Percentiles rank a stretch among this genome's conserved stretches.
These are phyloP conservation scores for Hymenoscyphus repandus DNA, from an alignment of 2,329 filamentous ascomycete genomes.

Conservation along the genomic window DNA sequence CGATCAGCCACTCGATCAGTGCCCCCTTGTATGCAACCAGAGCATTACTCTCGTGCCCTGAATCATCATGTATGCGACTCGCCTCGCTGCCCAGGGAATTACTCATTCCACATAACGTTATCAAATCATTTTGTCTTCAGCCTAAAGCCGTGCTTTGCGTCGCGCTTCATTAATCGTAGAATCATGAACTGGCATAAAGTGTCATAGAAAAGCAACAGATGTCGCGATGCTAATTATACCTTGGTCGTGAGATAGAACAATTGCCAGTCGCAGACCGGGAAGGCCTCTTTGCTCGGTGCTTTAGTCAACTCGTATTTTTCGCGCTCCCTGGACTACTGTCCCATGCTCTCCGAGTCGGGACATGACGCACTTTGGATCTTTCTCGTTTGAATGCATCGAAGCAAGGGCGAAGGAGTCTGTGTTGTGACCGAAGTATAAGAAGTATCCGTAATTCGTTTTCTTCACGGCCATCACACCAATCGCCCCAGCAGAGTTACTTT, in stretches of 20 bases:
- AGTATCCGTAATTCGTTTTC: slow-evolving; percentile 69
- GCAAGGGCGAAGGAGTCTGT: slow-evolving; percentile 84
- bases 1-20: too few relatives aligned
- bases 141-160: too few relatives aligned
- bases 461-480: slow-evolving; percentile 91
- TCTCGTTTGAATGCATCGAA: slow-evolving; percentile 78
- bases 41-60: too few relatives aligned
- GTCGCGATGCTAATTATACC: too few relatives aligned
- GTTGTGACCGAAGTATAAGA: slow-evolving; percentile 92
- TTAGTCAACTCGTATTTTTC: slow-evolving; percentile 28
- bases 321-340: slow-evolving; percentile 29
- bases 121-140: too few relatives aligned
- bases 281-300: neutral
- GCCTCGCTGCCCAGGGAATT: too few relatives aligned
- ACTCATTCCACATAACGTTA: too few relatives aligned
- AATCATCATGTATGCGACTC: too few relatives aligned
- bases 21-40: too few relatives aligned
- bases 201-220: too few relatives aligned
- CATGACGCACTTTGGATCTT: slow-evolving; percentile 77
- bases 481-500: slow-evolving; percentile 76
- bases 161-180: too few relatives aligned
- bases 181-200: too few relatives aligned
- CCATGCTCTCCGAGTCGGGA: slow-evolving; percentile 50
- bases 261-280: neutral
- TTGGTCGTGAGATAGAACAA: neutral